These are phyloP conservation scores for Gracilaria caudata DNA, from an alignment of 23 red algal genomes.

Conservation along the genomic window DNA sequence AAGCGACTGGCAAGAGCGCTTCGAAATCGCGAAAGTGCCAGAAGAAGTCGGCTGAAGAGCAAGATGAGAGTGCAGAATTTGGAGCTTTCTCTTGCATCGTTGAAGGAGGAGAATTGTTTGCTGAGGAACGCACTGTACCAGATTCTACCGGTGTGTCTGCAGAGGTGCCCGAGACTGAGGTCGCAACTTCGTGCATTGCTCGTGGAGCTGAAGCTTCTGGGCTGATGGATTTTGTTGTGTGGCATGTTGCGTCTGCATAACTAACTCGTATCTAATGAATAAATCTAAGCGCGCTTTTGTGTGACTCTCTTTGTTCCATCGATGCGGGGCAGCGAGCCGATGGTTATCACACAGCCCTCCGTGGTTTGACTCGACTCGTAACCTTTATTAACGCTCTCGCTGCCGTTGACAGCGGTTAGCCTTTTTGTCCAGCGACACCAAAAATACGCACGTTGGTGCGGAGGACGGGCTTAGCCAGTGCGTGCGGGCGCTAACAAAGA, in stretches of 20 bases:
- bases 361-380: too few species aligned
- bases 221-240: not conserved
- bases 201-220: not conserved
- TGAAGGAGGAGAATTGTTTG: not conserved
- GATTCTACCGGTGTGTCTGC: not conserved
- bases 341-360: too few species aligned
- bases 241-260: not conserved
- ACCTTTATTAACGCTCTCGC: too few species aligned
- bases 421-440: not conserved
- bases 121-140: not conserved
- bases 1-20: constrained; percentile 9
- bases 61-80: constrained; percentile 27
- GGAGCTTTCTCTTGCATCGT: not conserved
- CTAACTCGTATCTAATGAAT: not conserved
- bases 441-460: too few species aligned
- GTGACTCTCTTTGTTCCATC: not conserved
- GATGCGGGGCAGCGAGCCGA: too few species aligned
- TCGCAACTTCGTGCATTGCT: constrained; percentile 11
- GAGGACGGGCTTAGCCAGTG: too few species aligned
- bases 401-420: too few species aligned
- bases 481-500: too few species aligned
- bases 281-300: not conserved
- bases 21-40: constrained; percentile 18
- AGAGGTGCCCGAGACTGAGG: not conserved
- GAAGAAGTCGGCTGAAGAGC: not conserved